Base-by-base conservation (phyloP, 768 basidiomycete species). In the Mycena metata region DNA sequence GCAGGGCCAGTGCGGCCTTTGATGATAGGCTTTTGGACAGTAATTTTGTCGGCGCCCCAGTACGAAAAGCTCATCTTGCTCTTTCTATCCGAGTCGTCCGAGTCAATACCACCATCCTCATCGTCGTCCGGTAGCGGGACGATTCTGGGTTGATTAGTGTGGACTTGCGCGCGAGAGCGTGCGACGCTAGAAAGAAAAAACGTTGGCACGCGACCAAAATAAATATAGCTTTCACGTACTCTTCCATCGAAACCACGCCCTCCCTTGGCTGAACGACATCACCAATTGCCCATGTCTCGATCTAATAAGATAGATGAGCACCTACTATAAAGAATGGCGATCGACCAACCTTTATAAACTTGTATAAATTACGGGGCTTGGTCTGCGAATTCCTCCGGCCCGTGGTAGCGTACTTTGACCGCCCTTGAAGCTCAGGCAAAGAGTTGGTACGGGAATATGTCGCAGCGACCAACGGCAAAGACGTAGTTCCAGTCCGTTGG, bases 1-100 rank as follows among this genome's bases (percentile, higher is more conserved):
- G 81, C 73, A 66, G 70, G 64, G 71, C 77, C 80, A 46, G 72
- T 74, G 55, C 80, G 78, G 67, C 81, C 81, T 76, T 90, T 91
- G 73, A 90, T 77, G 45, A 89, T 78, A 2, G 94, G 92, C 72
- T 92, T 92, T 77, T 94, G 92, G 23, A 96, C 88, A 1, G 94
- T 96, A 74, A 96, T 87, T 80, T 94, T 94, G 82, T 96, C 94
- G 36, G 94, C 94, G 26, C 94, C 94, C 93, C 94, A 95, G 76
- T 95, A 96, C 7, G 93, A 95, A 80, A 95, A 95, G 82, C 92
- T 93, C 94, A 95, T 95, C 79, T 95, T 95, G 83, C 91, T 93
- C 83, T 94, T 93, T 81, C 90, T 88, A 77, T 95, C 94, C 13
- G 93, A 95, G 73, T 95, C 92, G 72, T 93, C 92, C 5, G 94